Evolutionary conservation across 495 filamentous ascomycete genomes (phyloP).

Genomic region (Delitschia confertaspora): DNA sequence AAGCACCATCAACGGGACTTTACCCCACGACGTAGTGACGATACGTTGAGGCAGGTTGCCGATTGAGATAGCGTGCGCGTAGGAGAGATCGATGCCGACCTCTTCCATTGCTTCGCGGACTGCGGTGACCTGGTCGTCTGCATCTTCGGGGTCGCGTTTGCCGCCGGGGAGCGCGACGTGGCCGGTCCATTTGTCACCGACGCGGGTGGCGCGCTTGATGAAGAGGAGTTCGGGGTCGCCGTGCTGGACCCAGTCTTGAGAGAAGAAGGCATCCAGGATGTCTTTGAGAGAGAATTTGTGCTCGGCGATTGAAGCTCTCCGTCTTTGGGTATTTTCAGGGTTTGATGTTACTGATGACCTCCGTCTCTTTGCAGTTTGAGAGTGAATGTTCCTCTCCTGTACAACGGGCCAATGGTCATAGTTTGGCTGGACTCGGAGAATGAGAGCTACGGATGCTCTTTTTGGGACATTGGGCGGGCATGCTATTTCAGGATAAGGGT

Average conservation of each 20-base stretch:
- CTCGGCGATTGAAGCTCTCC: constrained; percentile 25
- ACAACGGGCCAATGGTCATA: constrained; percentile 47
- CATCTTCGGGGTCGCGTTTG: constrained; percentile 60
- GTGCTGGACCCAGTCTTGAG: constrained; percentile 59
- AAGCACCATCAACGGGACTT: constrained; percentile 69
- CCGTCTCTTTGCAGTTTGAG: constrained; percentile 2
- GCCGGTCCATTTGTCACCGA: constrained; percentile 66
- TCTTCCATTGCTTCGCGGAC: constrained; percentile 65
- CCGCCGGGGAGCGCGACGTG: constrained; percentile 72
- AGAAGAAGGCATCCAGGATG: constrained; percentile 54
- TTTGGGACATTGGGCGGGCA: constrained; percentile 55
- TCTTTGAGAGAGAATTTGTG: constrained; percentile 33
- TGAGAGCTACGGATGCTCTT: constrained; percentile 63
- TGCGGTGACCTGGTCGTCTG: constrained; percentile 54
- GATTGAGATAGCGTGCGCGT: constrained; percentile 46
- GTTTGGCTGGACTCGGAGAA: constrained; percentile 58
- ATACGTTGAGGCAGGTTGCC: constrained; percentile 66
- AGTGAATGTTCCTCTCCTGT: constrained; percentile 2
- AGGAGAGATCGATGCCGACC: constrained; percentile 56
- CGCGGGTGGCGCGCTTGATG: constrained; percentile 64
- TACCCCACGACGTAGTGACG: constrained; percentile 65
- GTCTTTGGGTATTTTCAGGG: too few relatives aligned
- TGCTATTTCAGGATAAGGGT: constrained; percentile 54
- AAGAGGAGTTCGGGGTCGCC: constrained; percentile 71
- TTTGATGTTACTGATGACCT: constrained; percentile 12